Evolutionary conservation across 2,329 filamentous ascomycete genomes (phyloP).

Genomic region (Lasiodiplodia citricola): DNA sequence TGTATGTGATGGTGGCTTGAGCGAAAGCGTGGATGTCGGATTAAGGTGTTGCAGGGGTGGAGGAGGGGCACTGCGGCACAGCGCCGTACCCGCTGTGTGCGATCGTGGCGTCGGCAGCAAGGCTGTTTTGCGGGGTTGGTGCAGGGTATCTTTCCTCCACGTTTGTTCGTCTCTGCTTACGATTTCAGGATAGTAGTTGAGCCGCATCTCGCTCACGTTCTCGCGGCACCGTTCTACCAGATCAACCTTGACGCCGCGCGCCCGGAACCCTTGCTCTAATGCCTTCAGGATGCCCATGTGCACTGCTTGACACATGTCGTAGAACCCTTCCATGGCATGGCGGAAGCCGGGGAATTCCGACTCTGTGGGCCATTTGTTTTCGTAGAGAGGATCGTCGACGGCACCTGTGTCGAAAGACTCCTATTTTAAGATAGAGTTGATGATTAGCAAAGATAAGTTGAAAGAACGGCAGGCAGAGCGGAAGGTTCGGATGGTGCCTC

Average conservation of each 20-base stretch:
- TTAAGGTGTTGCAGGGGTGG: too few species aligned
- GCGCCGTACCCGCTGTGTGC: too few species aligned
- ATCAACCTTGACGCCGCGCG: background rate
- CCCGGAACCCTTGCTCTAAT: background rate
- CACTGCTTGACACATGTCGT: background rate
- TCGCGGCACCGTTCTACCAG: background rate
- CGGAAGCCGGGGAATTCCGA: background rate
- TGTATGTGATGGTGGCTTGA: too few species aligned
- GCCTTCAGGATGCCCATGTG: background rate
- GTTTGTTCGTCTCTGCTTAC: too few species aligned
- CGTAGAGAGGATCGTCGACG: background rate
- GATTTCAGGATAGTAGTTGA: background rate
- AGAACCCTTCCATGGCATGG: background rate
- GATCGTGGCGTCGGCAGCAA: too few species aligned
- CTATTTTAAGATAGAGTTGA: background rate
- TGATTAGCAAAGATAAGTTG: too few species aligned
- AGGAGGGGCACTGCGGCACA: too few species aligned
- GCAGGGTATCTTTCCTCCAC: too few species aligned
- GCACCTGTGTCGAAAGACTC: background rate
- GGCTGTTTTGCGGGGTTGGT: too few species aligned
- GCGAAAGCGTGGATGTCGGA: too few species aligned
- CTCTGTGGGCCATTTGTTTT: background rate
- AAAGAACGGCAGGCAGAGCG: too few species aligned
- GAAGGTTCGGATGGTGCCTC: too few species aligned
- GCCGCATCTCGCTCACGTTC: background rate